Evolutionary conservation across 495 filamentous ascomycete genomes (phyloP), one percentile per base, ranked within the genome.

Genomic region (Ramalina intermedia): DNA sequence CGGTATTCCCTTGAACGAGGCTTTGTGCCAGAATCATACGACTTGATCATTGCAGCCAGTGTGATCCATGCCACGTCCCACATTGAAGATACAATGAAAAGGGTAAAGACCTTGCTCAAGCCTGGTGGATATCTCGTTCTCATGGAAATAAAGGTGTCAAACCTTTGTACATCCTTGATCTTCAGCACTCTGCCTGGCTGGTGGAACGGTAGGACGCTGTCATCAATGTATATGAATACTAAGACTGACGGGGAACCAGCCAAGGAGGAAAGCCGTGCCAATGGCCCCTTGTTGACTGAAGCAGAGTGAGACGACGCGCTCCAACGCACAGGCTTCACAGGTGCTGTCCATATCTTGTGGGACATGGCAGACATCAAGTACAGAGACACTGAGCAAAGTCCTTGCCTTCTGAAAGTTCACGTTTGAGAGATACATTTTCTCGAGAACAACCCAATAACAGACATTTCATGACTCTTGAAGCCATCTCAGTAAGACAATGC

Each of bases 1-100:
- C 17, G n/a, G 11, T 46, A 56, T 42, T 41, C 51, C 1, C 14
- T 35, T 12, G 9, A 47, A 14, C 56, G 59, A 41, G 58, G 56
- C 2, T 61, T 49, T 18, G 29, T 43, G 20, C 14, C 12, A 14
- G 41, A 42, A 3, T 42, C 46, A 2, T 61, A 57, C 26, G 58
- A 59, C 27, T 39, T 61, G 18, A 24, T 59, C 13, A 23, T 61
- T 29, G 58, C 54, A 0, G 38, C 45, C 2, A 57, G 52, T 41
- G 48, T 52, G 4, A 33, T 61, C 11, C 48, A 52, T 41, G 51
- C 50, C 11, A 79, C 75, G 0, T 33, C 16, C 17, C 7, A 16
- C 13, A 33, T 61, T 6, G 43, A 38, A 13, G n/a, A 44, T 23
- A 46, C 53, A 2, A 16, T 61, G 18, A 12, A 13, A 9, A 49